Evolutionary conservation across 495 filamentous ascomycete genomes (phyloP).

Genomic region (Penicillium bovifimosum): DNA sequence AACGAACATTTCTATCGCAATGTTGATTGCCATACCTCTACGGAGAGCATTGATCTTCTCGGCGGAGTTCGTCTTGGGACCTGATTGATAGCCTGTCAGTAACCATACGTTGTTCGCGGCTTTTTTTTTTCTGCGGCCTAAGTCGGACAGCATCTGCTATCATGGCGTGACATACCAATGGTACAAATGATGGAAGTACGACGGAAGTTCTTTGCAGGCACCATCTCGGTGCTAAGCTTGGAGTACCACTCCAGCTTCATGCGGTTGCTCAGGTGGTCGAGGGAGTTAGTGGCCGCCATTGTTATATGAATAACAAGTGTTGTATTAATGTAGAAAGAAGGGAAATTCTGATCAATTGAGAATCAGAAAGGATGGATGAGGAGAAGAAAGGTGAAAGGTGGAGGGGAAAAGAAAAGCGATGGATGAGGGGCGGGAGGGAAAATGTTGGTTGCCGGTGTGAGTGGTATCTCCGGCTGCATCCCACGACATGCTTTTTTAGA

Average conservation of each 20-base stretch:
- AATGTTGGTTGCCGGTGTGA: conserved; percentile 35
- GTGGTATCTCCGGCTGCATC: conserved; percentile 16
- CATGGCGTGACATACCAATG: conserved; percentile 61
- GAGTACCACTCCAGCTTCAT: conserved; percentile 92
- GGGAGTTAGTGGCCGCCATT: conserved; percentile 51
- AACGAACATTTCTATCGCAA: not conserved
- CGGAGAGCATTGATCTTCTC: conserved; percentile 93
- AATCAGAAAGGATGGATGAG: conserved; percentile 7
- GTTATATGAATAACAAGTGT: conserved; percentile 24
- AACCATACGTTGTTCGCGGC: not conserved
- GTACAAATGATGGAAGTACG: conserved; percentile 98
- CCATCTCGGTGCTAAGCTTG: conserved; percentile 70
- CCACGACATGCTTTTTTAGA: conserved; percentile 1
- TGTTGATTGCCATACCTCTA: conserved; percentile 41
- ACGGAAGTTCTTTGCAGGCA: conserved; percentile 79
- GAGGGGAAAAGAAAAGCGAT: conserved; percentile 25
- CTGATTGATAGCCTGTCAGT: conserved; percentile 34
- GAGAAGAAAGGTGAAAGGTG: conserved; percentile 10
- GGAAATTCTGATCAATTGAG: conserved; percentile 8
- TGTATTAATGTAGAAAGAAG: conserved; percentile 11
- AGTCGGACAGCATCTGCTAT: not conserved
- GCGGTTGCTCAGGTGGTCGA: conserved; percentile 75
- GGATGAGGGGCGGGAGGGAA: conserved; percentile 32
- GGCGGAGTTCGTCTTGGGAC: conserved; percentile 96
- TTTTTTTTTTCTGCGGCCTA: not conserved